Base-by-base conservation (phyloP, 345 rosid genomes). In the Luvunga scandens region DNA sequence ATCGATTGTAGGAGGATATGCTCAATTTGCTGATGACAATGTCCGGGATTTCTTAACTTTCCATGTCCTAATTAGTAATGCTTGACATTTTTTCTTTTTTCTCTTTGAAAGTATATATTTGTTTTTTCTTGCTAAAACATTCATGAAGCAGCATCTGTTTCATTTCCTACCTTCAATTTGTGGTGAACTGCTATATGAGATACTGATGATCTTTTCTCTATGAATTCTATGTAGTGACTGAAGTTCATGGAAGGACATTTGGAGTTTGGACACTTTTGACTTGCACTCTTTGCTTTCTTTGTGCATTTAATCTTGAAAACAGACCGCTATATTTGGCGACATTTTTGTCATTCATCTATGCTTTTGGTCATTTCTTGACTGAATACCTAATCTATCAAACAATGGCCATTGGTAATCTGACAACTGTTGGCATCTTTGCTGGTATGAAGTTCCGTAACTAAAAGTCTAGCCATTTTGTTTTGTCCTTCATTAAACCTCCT, bases 181-280 rank as follows among this genome's bases (percentile, higher is more conserved):
- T 31, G 48, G 24, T 55, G 36, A 61, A n/a, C 31, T 64, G 14
- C 53, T n/a, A 39, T 50, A 65, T 45, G 53, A 64, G 28, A 21
- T 65, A 24, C 31, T 75, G 71, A 75, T 75, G 22, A 68, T 38
- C 53, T 59, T 48, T 28, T 75, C 70, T 21, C 31, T n/a, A 10
- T 65, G 62, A 53, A 30, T 65, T 48, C 36, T 69, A 45, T 89
- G 82, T 87, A 93, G 99, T 95, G 97, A 91, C 90, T 86, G 98
- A 94, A 77, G 95, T 95, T 83, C 99, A 95, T 81, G 97, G 99
- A 79, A 90, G 98, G 81, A 95, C 97, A 60, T 95, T 93, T 75
- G 98, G 97, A 82, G 93, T 94, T 72, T 95, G 99, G 99, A 95
- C 99, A 1, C 97, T 93, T 65, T 79, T 95, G 82, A 95, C 97